These are phyloP conservation scores for Phanerochaete carnosa DNA, from an alignment of 768 basidiomycete genomes.

Conservation along the genomic window DNA sequence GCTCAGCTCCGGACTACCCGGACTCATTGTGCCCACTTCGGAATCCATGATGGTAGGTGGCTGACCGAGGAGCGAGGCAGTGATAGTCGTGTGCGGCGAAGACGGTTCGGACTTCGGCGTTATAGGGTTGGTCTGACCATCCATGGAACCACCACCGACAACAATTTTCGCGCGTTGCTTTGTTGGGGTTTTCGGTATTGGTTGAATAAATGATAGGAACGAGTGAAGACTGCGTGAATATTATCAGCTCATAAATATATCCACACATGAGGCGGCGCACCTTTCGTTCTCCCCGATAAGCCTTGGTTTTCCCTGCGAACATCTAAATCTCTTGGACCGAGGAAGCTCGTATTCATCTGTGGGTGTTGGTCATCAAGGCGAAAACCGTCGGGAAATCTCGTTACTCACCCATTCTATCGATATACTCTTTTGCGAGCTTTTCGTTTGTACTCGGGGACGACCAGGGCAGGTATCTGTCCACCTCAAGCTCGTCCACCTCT, in stretches of 20 bases:
- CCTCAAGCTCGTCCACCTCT: constrained; percentile 42
- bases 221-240: not conserved
- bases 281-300: constrained; percentile 5
- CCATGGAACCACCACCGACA: not conserved
- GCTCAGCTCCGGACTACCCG: constrained; percentile 10
- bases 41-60: constrained; percentile 19
- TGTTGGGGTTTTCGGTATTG: not conserved
- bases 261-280: constrained; percentile 4
- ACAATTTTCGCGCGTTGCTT: not conserved
- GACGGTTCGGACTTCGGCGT: constrained; percentile 24
- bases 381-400: not conserved
- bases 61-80: constrained; percentile 33
- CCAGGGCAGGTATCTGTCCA: constrained; percentile 35
- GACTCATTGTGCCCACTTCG: constrained; percentile 19
- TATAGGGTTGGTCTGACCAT: not conserved
- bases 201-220: constrained; percentile 2
- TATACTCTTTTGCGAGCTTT: constrained; percentile 34
- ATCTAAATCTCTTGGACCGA: constrained; percentile 46
- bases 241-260: not conserved
- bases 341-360: constrained; percentile 55
- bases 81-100: constrained; percentile 19
- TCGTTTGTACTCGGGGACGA: constrained; percentile 43
- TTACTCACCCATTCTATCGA: constrained; percentile 47
- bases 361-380: constrained; percentile 8
- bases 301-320: constrained; percentile 14